Percentiles rank a stretch among this genome's conserved stretches.
phyloP scores from a whole-genome alignment of 2,329 filamentous ascomycete genomes.

The Sclerotiophoma versabilis region DNA sequence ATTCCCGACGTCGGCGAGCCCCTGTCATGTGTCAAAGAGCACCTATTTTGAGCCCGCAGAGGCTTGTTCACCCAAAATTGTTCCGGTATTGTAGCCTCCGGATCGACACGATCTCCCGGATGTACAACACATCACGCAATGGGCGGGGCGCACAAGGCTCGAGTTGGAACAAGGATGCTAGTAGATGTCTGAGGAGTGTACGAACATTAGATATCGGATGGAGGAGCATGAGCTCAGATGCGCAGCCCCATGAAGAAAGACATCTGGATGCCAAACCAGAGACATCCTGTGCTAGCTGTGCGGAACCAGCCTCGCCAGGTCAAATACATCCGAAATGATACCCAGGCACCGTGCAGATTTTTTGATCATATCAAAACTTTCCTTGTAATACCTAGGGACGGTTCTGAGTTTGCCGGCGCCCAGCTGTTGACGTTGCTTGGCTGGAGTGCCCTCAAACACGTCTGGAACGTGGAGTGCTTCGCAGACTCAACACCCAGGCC shows the following conservation, averaged over 20 bases:
- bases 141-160: constrained; percentile 4
- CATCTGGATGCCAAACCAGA: neutral
- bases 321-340: neutral
- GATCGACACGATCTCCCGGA: neutral
- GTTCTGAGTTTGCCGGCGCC: constrained; percentile 25
- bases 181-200: neutral
- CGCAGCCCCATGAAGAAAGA: neutral
- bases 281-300: neutral
- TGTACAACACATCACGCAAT: neutral
- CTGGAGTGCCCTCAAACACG: constrained; percentile 46
- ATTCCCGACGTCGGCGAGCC: neutral
- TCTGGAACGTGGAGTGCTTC: constrained; percentile 46
- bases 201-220: neutral
- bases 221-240: neutral
- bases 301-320: neutral
- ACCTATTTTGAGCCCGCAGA: neutral
- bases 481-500: constrained; percentile 29
- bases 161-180: neutral
- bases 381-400: constrained; percentile 22
- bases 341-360: neutral
- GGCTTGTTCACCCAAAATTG: neutral
- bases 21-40: constrained; percentile 11
- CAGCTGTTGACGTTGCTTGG: constrained; percentile 13
- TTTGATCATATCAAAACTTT: constrained; percentile 36
- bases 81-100: neutral